Base-by-base conservation (phyloP, 1,139 yeast genomes). In the Scheffersomyces insectosa region DNA sequence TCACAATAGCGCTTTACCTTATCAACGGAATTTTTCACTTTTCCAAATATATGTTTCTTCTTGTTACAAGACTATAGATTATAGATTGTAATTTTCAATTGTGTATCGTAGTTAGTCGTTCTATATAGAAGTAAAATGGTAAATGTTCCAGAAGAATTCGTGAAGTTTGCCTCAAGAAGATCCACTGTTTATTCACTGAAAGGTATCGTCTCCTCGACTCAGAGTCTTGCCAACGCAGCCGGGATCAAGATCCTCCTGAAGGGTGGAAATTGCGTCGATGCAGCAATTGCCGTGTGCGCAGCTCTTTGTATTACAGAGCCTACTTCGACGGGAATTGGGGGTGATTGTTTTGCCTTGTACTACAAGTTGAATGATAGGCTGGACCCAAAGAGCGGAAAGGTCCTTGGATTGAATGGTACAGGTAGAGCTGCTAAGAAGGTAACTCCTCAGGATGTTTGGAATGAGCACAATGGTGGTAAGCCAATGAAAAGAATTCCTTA, bases 241-340 rank as follows among this genome's bases (percentile, higher is more conserved):
- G 96, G 93, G 1, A 59, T 84, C 35, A 73, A 75, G 55, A 77
- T 88, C 34, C 70, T 88, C 15, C 80, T 78, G 20, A 67, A 70
- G 46, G 95, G 95, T 3, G 95, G 96, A 1, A 88, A 88, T 59
- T 85, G 91, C 43, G 88, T 88, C 9, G 84, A 81, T 57, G 95
- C 95, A 2, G 85, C 88, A 8, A 85, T 88, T 29, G 95, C 93
- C 0, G 81, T 83, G 28, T 81, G 90, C 5, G 93, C 95, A 4
- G 88, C 84, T 5, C 68, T 88, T 36, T 78, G 85, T 48, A 79
- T 87, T 10, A 68, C 83, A 3, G 96, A 88, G 57, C 95, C 95
- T 0, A 77, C 79, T 28, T 83, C 88, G 48, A 87, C 93, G 1
- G 95, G 95, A 11, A 76, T 87, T 43, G 96, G 95, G 3, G 95